Base-by-base conservation (phyloP, 768 basidiomycete genomes). In the Astraeus odoratus region DNA sequence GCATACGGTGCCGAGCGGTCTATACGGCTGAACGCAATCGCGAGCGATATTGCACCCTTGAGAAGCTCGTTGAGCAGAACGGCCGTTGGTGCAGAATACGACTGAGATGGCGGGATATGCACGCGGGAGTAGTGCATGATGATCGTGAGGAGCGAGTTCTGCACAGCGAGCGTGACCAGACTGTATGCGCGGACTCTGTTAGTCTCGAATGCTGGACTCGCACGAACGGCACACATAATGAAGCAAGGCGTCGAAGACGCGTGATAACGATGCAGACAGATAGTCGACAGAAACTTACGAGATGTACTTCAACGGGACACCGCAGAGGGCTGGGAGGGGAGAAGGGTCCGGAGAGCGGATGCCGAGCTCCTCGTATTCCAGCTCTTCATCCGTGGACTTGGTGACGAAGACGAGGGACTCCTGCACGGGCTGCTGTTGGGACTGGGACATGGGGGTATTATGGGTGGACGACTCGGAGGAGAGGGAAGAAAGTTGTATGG, bases 111-210 rank as follows among this genome's bases (percentile, higher is more conserved):
- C 2, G 87, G 73, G 15, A 81, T 78, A 8, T 86, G 83, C 42
- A 89, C 83, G 51, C 93, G 81, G 30, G 95, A 96, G 66, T 95
- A 89, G 70, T 96, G 93, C 88, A 98, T 94, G 62, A 97, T 85
- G 63, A 98, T 79, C 26, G 91, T 87, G 45, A 98, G 63, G 45
- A 81, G 69, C 18, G 91, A 91, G 68, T 97, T 97, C 70, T 98
- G 94, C 41, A 92, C 77, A 40, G 90, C 90, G 61, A 93, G 75
- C n/a, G 83, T 86, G 48, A 87, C 73, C 46, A 89, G 74, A 42
- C 86, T 89, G 58, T 39, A 3, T n/a, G 31, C 34, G 25, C 29
- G 39, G 37, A 18, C 6, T 6, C 9, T 6, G 44, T 39, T 19
- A 29, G 9, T 18, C 8, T 3, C 9, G 20, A 18, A 12, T 8